Evolutionary conservation across 2,329 filamentous ascomycete species (phyloP), one percentile per base, ranked within the genome.

Genomic region (Xylariomycetidae sp.): DNA sequence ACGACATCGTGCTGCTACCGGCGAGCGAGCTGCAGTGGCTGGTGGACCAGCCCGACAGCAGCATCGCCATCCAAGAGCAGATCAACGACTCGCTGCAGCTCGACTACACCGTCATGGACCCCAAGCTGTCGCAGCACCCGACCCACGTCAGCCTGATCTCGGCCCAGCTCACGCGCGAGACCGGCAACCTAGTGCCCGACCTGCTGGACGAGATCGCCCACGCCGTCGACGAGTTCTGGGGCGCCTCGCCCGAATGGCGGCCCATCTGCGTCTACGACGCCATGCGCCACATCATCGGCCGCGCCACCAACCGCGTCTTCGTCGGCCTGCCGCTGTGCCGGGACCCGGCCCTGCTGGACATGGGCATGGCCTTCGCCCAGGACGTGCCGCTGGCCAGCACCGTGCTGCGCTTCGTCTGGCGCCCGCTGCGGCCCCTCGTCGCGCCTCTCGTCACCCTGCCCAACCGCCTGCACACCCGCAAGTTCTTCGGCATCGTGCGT

Each of bases 271-370:
- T 53, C 10, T 58, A 51, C 38, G 45, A 50, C 8, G 37, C 43
- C 4, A 38, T 54, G 42, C 39, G 43, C 6, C 43, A 34, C 20
- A 39, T 58, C 32, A 44, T 57, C 32, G 47, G 46, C 19, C 42
- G 39, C 14, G 47, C 49, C 9, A 53, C 53, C n/a, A 57, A 54
- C 43, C 43, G 54, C 29, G 48, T 54, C 35, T 54, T 58, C 25
- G 40, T 60, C 26, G 57, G 57, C 5, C 38, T 41, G 7, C 48
- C 50, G 3, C 30, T 49, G 5, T 57, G 54, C 30, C 50, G 55
- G 9, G 35, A 56, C 37, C 26, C 34, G 3, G 41, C 37, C 0
- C 41, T 54, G n/a, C 39, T 56, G n/a, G 38, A 48, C 12, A 34
- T 42, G 4, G 47, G 40, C 23, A 39, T 50, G 31, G 42, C 46